These are phyloP conservation scores for Hanseniaspora pseudoguilliermondii DNA, from an alignment of 805 yeast genomes.

Conservation along the genomic window DNA sequence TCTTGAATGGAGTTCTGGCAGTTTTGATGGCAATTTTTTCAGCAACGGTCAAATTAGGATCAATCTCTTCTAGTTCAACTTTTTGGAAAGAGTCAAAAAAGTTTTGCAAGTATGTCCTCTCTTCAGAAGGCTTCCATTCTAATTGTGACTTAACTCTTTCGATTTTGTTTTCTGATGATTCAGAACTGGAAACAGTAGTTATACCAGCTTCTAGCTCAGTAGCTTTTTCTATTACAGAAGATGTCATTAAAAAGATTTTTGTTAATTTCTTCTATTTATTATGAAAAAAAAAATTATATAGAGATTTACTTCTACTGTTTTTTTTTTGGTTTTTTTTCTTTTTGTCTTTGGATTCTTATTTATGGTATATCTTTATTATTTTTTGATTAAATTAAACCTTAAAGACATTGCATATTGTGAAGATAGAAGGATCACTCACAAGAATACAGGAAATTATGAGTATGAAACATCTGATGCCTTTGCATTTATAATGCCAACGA, in stretches of 20 bases:
- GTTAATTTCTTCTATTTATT: background rate
- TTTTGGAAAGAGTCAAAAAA: slow-evolving; percentile 40
- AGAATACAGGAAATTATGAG: too few relatives aligned
- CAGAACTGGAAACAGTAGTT: background rate
- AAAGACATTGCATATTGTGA: too few relatives aligned
- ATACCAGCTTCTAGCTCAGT: slow-evolving; percentile 2
- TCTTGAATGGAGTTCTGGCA: slow-evolving; percentile 46
- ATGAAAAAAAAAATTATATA: background rate
- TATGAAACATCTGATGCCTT: too few relatives aligned
- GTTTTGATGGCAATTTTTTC: slow-evolving; percentile 35
- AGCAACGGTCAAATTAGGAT: slow-evolving; percentile 30
- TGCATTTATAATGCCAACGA: too few relatives aligned
- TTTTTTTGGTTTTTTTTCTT: background rate
- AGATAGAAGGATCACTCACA: too few relatives aligned
- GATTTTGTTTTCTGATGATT: background rate
- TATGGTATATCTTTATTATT: too few relatives aligned
- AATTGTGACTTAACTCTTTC: slow-evolving; percentile 1
- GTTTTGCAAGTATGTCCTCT: slow-evolving; percentile 25
- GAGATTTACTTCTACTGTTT: background rate
- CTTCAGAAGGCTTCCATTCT: slow-evolving; percentile 7
- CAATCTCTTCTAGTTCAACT: slow-evolving; percentile 27
- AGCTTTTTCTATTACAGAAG: background rate
- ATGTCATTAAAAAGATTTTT: background rate
- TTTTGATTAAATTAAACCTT: too few relatives aligned
- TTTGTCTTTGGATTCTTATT: too few relatives aligned